Base-by-base conservation (phyloP, 1,284 basidiomycete species). In the Ceratobasidium papillatum region DNA sequence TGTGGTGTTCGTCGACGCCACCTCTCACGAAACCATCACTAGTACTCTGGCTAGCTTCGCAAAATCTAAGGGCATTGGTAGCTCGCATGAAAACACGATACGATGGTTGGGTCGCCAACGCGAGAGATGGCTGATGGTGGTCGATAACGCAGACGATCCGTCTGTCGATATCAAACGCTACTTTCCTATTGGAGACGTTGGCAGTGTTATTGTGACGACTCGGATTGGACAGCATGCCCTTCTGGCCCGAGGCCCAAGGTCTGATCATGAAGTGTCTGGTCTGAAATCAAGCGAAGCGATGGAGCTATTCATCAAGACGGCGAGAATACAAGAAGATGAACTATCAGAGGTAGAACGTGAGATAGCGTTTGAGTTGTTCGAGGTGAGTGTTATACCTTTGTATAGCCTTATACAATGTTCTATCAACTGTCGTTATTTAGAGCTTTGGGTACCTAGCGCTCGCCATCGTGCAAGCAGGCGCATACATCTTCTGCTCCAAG, bases 391-490 rank as follows among this genome's bases (percentile, higher is more conserved):
- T n/a, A 11, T 19, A n/a, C 45, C 19, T 12, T 17, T 17, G 19
- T 4, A 47, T 11, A 47, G 25, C 52, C 47, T 47, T 7, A 47
- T 11, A 7, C 3, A 9, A 47, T 4, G 19, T 17, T n/a, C 8
- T 47, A 4, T 9, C 3, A 4, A 47, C 19, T 7, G 45, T 47
- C 47, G n/a, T n/a, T n/a, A 58, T 32, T 27, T 32, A 66, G 63
- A 36, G 12, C 22, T n/a, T 66, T 49, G 63, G 34, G 11, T 51
- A 52, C 25, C 22, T 66, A 25, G 45, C 63, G 7, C 45, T 66
- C 4, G 73, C 73, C 14, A 32, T 68, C 11, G 47, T 54, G 22
- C 73, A 74, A 58, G 73, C 73, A 27, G 73, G 73, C 34, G 49
- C 62, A 52, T 74, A 68, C 63, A 66, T 58, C 19, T 65, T 30